These are phyloP conservation scores for Panellus pusillus DNA, from an alignment of 768 basidiomycete genomes.

Conservation along the genomic window DNA sequence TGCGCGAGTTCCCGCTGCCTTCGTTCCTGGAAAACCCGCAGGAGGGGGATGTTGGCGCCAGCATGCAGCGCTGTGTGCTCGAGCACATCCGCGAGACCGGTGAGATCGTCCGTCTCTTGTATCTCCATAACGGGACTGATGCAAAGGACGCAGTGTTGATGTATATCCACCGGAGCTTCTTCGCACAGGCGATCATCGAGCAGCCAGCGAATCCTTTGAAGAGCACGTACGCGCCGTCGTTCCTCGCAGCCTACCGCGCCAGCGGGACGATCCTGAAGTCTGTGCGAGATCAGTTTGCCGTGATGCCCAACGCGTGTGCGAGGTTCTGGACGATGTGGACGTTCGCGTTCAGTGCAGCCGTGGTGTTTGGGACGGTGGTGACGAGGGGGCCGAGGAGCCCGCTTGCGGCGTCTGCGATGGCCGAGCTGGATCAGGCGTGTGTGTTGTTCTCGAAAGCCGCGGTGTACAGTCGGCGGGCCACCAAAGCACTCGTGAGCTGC, in stretches of 20 bases:
- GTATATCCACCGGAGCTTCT: conserved; percentile 67
- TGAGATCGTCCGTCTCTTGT: conserved; percentile 20
- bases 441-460: conserved; percentile 66
- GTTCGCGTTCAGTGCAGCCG: conserved; percentile 55
- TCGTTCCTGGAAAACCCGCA: conserved; percentile 39
- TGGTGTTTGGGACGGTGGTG: conserved; percentile 79
- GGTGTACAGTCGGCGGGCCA: conserved; percentile 56
- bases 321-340: conserved; percentile 68
- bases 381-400: conserved; percentile 71
- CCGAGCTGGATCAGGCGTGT: conserved; percentile 67
- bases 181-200: conserved; percentile 71
- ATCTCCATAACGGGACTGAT: not conserved
- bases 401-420: conserved; percentile 64
- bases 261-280: conserved; percentile 57
- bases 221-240: conserved; percentile 63
- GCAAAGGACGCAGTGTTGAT: conserved; percentile 43
- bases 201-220: conserved; percentile 65
- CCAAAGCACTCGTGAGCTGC: conserved; percentile 59
- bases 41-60: conserved; percentile 35
- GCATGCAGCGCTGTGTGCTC: conserved; percentile 46
- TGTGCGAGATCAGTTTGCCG: conserved; percentile 46
- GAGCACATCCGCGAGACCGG: conserved; percentile 51
- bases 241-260: conserved; percentile 61
- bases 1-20: conserved; percentile 64
- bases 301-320: conserved; percentile 47